Percentiles rank a stretch among this genome's conserved stretches.
Evolutionary conservation across 2,329 filamentous ascomycete species (phyloP).

Genomic region (Penicillium aurantiogriseum): DNA sequence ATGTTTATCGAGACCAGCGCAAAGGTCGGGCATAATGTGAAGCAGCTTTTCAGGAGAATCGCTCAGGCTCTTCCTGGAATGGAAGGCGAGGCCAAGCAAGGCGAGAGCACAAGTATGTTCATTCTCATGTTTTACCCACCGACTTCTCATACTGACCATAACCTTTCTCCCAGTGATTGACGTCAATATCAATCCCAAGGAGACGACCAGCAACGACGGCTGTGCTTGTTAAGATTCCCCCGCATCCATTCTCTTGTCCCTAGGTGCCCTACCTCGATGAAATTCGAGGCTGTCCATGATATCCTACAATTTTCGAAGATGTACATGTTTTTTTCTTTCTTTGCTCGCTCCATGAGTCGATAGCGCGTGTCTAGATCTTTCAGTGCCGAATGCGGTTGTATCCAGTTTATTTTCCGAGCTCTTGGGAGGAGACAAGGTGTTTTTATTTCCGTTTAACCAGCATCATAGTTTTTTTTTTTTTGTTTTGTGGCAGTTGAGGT

Average conservation of each 20-base stretch:
- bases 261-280: conserved; percentile 24
- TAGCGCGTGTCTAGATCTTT: conserved; percentile 33
- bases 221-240: conserved; percentile 59
- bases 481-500: conserved; percentile 11
- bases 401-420: conserved; percentile 18
- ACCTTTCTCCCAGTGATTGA: conserved; percentile 70
- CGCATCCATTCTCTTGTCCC: conserved; percentile 5
- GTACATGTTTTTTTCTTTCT: conserved; percentile 36
- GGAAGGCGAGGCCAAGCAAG: conserved; percentile 82
- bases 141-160: conserved; percentile 25
- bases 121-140: not conserved
- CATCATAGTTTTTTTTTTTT: conserved; percentile 20
- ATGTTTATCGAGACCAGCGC: conserved; percentile 99
- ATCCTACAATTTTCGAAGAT: conserved; percentile 35
- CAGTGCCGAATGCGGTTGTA: conserved; percentile 17
- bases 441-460: conserved; percentile 21
- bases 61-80: conserved; percentile 96
- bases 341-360: conserved; percentile 30
- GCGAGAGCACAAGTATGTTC: conserved; percentile 74
- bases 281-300: conserved; percentile 38
- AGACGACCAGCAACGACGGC: conserved; percentile 67
- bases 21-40: conserved; percentile 97
- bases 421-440: conserved; percentile 17
- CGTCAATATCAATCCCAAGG: conserved; percentile 76
- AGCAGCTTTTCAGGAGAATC: conserved; percentile 95